Evolutionary conservation across 257 asterid species (phyloP), one percentile per base, ranked within the genome.

Genomic region (Lycium ferocissimum): DNA sequence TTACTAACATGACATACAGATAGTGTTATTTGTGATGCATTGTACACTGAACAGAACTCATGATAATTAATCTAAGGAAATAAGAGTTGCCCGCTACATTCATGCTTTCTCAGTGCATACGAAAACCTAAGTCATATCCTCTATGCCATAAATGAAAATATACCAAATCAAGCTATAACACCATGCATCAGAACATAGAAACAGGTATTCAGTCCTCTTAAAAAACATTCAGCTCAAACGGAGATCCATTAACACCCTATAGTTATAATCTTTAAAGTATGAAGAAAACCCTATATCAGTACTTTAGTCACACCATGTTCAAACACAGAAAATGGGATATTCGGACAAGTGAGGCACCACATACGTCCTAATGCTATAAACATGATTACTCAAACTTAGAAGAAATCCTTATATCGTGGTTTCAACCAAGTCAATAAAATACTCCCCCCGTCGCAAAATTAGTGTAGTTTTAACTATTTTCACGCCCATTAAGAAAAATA

Each of bases 101-200:
- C 76, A 69, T 69, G 51, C 22, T 69, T 69, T 69, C 13, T 69
- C 6, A 69, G 51, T 37, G 51, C 26, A 69, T 69, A 15, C 6
- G 1, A 69, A 69, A 37, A 14, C 47, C 51, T 69, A 37, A 37
- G 38, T 37, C 26, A 7, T 67, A 33, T 66, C 73, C 38, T 66
- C 73, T 33, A 67, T 67, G 75, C 47, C 49, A 33, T 35, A 66
- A 66, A 69, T 69, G 76, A 69, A 69, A 69, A 69, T 51, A 69
- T 69, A 69, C 76, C 22, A 69, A 43, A 69, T 69, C 51, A 69
- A 69, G 76, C 26, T 69, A 37, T 69, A 14, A 69, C 76, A 37
- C 0, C 51, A 69, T 0, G 45, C 51, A 69, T 37, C 51, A 37
- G 13, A 37, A 69, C 2, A 69, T 15, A 37, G 26, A 69, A 37